Conservation (phyloP, 176 grass and related monocot species). For the Oryza meridionalis region DNA sequence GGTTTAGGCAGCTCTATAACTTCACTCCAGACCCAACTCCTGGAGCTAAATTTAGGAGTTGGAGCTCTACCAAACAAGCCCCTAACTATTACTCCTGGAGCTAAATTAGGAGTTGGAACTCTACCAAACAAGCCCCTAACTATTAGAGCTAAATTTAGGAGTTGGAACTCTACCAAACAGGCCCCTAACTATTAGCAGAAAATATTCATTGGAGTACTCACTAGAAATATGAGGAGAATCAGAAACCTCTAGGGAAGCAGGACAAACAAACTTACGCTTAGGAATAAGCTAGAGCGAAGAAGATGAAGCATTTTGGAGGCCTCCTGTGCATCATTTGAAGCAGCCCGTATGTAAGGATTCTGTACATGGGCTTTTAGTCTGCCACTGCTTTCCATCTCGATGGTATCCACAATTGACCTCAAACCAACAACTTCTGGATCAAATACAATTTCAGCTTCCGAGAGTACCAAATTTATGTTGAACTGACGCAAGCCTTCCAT, state of each 20-base stretch:
- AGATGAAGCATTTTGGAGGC: slow-evolving; percentile 77
- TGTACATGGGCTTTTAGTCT: slow-evolving; percentile 64
- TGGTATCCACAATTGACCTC: slow-evolving; percentile 76
- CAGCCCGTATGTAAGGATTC: slow-evolving; percentile 66
- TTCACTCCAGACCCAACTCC: too few relatives aligned
- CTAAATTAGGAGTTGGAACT: too few relatives aligned
- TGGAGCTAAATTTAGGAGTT: too few relatives aligned
- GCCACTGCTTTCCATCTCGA: slow-evolving; percentile 69
- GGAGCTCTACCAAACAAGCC: too few relatives aligned
- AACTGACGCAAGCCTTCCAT: slow-evolving; percentile 67
- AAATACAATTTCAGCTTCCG: slow-evolving; percentile 78
- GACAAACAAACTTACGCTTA: slow-evolving; percentile 80
- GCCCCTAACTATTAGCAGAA: not conserved
- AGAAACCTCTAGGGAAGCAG: slow-evolving; percentile 37
- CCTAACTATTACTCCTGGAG: not conserved
- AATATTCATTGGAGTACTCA: not conserved
- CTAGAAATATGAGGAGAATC: not conserved
- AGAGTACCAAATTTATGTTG: slow-evolving; percentile 57
- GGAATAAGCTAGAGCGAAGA: slow-evolving; percentile 72
- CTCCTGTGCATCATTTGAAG: slow-evolving; percentile 81
- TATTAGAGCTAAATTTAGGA: not conserved
- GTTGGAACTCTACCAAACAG: too few relatives aligned
- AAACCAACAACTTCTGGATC: slow-evolving; percentile 82
- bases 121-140: not conserved
- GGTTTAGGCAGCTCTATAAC: too few relatives aligned